Evolutionary conservation across 2,329 filamentous ascomycete genomes (phyloP), one percentile per base, ranked within the genome.

Genomic region (Didymella pomorum): DNA sequence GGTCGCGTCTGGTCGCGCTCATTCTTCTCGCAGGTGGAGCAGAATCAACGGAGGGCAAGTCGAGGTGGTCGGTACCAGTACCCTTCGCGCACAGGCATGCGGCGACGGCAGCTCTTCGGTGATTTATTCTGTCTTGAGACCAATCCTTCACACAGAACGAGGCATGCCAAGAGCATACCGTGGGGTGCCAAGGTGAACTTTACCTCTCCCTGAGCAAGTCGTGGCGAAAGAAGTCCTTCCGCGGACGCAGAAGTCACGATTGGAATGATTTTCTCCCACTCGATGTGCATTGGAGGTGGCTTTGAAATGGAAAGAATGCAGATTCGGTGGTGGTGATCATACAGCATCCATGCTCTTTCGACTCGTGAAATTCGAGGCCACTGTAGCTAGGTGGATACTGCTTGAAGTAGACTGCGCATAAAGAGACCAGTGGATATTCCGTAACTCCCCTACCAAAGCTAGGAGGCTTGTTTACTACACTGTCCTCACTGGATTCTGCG

Each of bases 11-110:
- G 25, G 25, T 33, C 25, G 12, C 20, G 8, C 26, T 52, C 48
- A 57, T 52, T 52, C 48, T 51, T 55, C 25, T 23, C n/a, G 26
- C 37, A 26, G 39, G 44, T 57, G 46, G 33, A 42, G 48, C 47
- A 42, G 12, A 39, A 16, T 20, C 35, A 42, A 26, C n/a, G 10
- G 35, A 42, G 42, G 42, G 43, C 33, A 49, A 23, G 47, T 33
- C 35, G 42, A 43, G 18, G 23, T 26, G 33, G 23, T 20, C 20
- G 10, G n/a, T 26, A 47, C 51, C 31, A 42, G 45, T 25, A 35
- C 21, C 33, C 8, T 42, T 52, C 16, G 14, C 9, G 20, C 42
- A 28, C 18, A 52, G 54, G 42, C 18, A 57, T 57, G 54, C 42
- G 48, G 42, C 43, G 23, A 52, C 35, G 43, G 49, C 43, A 8